phyloP scores from a whole-genome alignment of 2,329 filamentous ascomycete genomes.

The Penicillium decumbens region DNA sequence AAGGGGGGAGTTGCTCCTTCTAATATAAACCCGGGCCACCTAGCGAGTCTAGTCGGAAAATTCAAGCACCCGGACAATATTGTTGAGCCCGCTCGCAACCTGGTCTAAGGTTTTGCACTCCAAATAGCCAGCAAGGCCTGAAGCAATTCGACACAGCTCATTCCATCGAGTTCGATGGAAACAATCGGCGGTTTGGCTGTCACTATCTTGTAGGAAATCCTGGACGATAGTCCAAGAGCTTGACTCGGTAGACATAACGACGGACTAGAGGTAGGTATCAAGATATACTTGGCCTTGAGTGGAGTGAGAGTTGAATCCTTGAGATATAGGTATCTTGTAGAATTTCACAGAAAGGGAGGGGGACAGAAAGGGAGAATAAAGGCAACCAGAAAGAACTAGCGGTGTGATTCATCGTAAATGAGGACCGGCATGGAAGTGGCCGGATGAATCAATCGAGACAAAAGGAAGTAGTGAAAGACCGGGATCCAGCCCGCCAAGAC shows the following conservation, averaged over 20 bases:
- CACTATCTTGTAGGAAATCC: slow-evolving; percentile 4
- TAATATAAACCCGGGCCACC: slow-evolving; percentile 5
- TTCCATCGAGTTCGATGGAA: slow-evolving; percentile 7
- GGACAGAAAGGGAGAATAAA: too few species aligned
- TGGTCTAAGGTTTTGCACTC: slow-evolving; percentile 2
- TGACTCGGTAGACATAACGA: slow-evolving; percentile 1
- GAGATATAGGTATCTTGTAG: too few species aligned
- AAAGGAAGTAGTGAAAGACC: too few species aligned
- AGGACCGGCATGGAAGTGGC: too few species aligned
- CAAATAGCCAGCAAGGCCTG: slow-evolving; percentile 1
- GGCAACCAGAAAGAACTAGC: too few species aligned
- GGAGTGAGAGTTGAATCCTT: too few species aligned
- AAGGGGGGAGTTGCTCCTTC: not conserved
- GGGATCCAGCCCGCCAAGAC: too few species aligned
- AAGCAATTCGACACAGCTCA: slow-evolving; percentile 8
- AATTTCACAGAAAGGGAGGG: too few species aligned
- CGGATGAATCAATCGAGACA: too few species aligned
- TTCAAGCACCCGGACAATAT: slow-evolving; percentile 3
- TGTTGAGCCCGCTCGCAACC: slow-evolving; percentile 1
- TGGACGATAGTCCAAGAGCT: slow-evolving; percentile 1
- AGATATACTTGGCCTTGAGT: too few species aligned
- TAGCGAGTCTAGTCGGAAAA: slow-evolving; percentile 1
- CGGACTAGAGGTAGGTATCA: not conserved
- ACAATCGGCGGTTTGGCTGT: slow-evolving; percentile 2
- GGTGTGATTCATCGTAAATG: too few species aligned